Evolutionary conservation across 371 early-diverging fungal species (phyloP).

Genomic region (Mycotypha africana): DNA sequence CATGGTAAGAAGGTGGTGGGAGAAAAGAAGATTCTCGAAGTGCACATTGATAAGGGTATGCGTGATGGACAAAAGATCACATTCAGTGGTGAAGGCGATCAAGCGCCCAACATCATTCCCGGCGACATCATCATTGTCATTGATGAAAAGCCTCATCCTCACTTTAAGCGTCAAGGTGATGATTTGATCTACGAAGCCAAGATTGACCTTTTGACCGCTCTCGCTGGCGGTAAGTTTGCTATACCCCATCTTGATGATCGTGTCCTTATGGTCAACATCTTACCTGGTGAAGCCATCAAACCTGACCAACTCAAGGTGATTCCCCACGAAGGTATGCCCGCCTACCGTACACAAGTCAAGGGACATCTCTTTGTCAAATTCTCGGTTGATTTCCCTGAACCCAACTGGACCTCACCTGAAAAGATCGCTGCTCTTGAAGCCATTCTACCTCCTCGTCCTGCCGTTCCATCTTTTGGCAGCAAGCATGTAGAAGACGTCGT

Average conservation of each 20-base stretch:
- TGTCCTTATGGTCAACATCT: slow-evolving; percentile 74
- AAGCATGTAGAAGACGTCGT: slow-evolving; percentile 71
- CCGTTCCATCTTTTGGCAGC: slow-evolving; percentile 38
- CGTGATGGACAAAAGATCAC: slow-evolving; percentile 92
- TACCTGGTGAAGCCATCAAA: slow-evolving; percentile 92
- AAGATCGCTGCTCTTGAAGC: slow-evolving; percentile 60
- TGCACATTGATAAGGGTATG: slow-evolving; percentile 92
- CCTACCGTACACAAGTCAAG: slow-evolving; percentile 82
- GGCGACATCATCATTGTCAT: slow-evolving; percentile 91
- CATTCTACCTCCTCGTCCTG: slow-evolving; percentile 60
- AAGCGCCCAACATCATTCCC: slow-evolving; percentile 61
- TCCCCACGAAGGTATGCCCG: slow-evolving; percentile 91
- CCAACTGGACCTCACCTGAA: slow-evolving; percentile 72
- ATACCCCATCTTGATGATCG: slow-evolving; percentile 91
- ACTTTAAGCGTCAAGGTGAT: slow-evolving; percentile 87
- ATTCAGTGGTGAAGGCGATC: slow-evolving; percentile 91
- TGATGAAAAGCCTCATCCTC: slow-evolving; percentile 83
- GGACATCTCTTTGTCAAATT: slow-evolving; percentile 91
- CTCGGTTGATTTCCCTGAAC: slow-evolving; percentile 83
- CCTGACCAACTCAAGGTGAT: slow-evolving; percentile 74
- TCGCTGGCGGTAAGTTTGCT: slow-evolving; percentile 88
- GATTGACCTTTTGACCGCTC: slow-evolving; percentile 89
- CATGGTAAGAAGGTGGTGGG: slow-evolving; percentile 74
- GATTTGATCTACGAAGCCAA: slow-evolving; percentile 78
- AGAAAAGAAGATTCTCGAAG: slow-evolving; percentile 83